phyloP scores from a whole-genome alignment of 208 protist genomes.

The Phytomonas serpens region DNA sequence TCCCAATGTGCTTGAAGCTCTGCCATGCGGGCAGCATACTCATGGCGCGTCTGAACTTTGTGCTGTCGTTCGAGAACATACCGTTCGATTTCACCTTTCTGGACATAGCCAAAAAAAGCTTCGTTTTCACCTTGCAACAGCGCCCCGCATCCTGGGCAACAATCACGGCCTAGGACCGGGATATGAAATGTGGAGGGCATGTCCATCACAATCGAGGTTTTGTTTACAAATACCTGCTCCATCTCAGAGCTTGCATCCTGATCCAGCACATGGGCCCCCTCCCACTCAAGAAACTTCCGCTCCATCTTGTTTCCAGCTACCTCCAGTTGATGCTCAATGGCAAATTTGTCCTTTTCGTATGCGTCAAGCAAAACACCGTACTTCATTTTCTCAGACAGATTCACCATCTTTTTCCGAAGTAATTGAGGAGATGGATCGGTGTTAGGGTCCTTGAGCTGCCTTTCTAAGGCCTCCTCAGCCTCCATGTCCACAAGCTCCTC shows the following conservation, averaged over 20 bases:
- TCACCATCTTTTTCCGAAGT: slow-evolving; percentile 52
- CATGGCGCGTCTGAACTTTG: slow-evolving; percentile 38
- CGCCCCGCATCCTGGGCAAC: slow-evolving; percentile 81
- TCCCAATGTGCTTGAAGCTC: slow-evolving; percentile 85
- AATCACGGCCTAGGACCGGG: slow-evolving; percentile 74
- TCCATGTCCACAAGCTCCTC: slow-evolving; percentile 77
- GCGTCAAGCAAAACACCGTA: slow-evolving; percentile 81
- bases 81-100: slow-evolving; percentile 60
- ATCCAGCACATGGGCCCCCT: slow-evolving; percentile 81
- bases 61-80: slow-evolving; percentile 50
- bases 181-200: slow-evolving; percentile 49
- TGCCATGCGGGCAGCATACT: slow-evolving; percentile 85
- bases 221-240: slow-evolving; percentile 50
- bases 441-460: background rate
- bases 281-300: slow-evolving; percentile 81
- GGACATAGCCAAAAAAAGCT: slow-evolving; percentile 74
- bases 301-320: slow-evolving; percentile 72
- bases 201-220: slow-evolving; percentile 78
- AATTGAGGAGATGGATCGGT: slow-evolving; percentile 7
- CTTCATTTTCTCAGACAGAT: slow-evolving; percentile 68
- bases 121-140: slow-evolving; percentile 71
- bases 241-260: slow-evolving; percentile 53
- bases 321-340: slow-evolving; percentile 71
- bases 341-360: slow-evolving; percentile 87
- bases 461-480: slow-evolving; percentile 5